Evolutionary conservation across 345 rosid species (phyloP).

Genomic region (Eucalyptus lansdowneana): DNA sequence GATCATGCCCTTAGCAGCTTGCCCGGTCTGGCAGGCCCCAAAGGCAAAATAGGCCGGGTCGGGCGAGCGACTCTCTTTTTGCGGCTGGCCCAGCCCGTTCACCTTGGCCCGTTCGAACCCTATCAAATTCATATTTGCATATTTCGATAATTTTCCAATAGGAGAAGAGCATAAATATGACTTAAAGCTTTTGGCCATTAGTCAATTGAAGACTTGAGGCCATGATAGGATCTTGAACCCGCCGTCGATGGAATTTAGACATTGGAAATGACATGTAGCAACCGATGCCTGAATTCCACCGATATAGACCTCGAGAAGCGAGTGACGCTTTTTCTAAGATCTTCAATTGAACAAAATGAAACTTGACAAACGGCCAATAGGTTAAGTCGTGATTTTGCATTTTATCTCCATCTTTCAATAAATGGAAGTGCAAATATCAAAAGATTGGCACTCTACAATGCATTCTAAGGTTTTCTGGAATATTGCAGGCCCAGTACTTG

Average conservation of each 20-base stretch:
- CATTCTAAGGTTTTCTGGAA: background rate
- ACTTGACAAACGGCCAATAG: background rate
- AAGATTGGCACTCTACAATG: background rate
- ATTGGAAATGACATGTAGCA: background rate
- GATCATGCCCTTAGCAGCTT: background rate
- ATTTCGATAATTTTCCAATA: background rate
- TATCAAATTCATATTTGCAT: background rate
- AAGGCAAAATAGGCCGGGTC: background rate
- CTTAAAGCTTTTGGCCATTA: no score
- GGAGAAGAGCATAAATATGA: background rate
- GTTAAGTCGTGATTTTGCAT: no score
- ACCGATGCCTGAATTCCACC: background rate
- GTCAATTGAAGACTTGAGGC: no score
- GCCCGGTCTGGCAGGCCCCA: background rate
- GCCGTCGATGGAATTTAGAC: background rate
- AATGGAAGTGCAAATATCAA: background rate
- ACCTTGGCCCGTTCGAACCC: background rate
- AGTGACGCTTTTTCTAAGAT: background rate
- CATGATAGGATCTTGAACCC: no score
- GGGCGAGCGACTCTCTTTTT: background rate
- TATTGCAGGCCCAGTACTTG: constrained; percentile 4
- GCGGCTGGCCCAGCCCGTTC: background rate
- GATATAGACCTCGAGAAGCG: background rate
- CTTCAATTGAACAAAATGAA: background rate
- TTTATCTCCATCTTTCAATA: no score